Conservation (phyloP, 2,329 filamentous ascomycete genomes). For the Endoconidiophora polonica region DNA sequence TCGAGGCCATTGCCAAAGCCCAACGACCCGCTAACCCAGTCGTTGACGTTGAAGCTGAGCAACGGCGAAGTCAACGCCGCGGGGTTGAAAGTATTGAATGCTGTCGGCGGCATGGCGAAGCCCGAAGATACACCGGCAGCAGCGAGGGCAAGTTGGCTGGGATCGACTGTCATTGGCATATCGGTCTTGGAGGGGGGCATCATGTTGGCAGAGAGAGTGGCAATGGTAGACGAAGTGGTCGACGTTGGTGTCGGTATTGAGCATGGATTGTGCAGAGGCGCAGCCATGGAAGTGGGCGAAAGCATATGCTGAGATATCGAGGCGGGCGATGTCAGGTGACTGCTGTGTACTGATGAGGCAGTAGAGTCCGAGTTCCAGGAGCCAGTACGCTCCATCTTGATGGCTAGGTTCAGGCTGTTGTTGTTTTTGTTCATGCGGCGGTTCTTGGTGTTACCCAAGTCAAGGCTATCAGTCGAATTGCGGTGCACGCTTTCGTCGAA, state of each 20-base stretch:
- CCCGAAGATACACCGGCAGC: neutral
- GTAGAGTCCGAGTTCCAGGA: conserved; percentile 4
- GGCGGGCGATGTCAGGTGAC: neutral
- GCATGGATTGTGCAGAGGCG: neutral
- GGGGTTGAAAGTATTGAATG: too few species aligned
- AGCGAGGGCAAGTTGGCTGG: conserved; percentile 5
- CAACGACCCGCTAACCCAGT: neutral
- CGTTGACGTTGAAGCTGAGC: neutral
- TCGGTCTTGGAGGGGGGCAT: neutral
- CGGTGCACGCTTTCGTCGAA: neutral
- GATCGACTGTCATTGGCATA: neutral
- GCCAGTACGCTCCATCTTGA: conserved; percentile 4
- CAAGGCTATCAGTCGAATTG: neutral
- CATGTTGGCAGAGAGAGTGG: neutral
- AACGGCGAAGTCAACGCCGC: too few species aligned
- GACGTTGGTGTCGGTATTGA: neutral
- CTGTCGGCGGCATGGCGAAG: too few species aligned
- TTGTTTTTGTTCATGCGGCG: neutral
- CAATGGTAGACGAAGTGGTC: neutral
- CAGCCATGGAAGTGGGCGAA: neutral
- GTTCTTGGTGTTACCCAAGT: neutral
- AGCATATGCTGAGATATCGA: neutral
- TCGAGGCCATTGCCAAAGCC: neutral
- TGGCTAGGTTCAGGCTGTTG: neutral
- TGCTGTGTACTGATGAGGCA: neutral